Base-by-base conservation (phyloP, 1,139 yeast genomes). In the Debaryomyces fabryi region DNA sequence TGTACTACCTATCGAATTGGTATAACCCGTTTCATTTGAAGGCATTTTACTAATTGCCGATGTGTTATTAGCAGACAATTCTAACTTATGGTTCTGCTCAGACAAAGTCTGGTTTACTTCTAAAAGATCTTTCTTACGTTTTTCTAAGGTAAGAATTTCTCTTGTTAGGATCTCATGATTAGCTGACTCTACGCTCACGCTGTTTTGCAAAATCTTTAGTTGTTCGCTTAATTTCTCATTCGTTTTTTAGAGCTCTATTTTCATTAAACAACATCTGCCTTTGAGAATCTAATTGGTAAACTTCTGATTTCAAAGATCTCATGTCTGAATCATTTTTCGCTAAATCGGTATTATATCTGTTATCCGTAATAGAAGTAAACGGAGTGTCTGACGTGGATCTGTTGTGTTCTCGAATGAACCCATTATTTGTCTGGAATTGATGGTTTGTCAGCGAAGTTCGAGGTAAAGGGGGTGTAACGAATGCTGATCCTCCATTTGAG, bases 401-500 rank as follows among this genome's bases (percentile, higher is more conserved):
- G 30, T 65, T 64, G 52, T 70, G 78, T 8, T 60, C 65, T 35
- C 60, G 51, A 27, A 45, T 45, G 15, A 47, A 48, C 3, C 45
- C 49, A 20, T 47, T 13, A 27, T 32, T 40, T 7, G 42, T 42
- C 24, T 38, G 44, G 35, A 44, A 46, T 10, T 51, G 30, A 13
- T 48, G 55, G 13, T 48, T 52, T 38, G 56, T 46, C 8, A 64
- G 63, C 12, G 67, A 60, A 12, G 59, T 52, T 33, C 54, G 52
- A 8, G 76, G 77, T 9, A 78, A 61, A 15, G 82, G 81, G 3
- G 82, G 81, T 0, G 82, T 76, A 3, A 72, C 68, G 54, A 65
- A 73, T 1, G 78, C 71, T 15, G 71, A 65, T 8, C 69, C 68
- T 23, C 58, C 60, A 47, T 59, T 56, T 9, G 63, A 58, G 30